Evolutionary conservation across 2,329 filamentous ascomycete genomes (phyloP).

Genomic region (Penicillium sp.): DNA sequence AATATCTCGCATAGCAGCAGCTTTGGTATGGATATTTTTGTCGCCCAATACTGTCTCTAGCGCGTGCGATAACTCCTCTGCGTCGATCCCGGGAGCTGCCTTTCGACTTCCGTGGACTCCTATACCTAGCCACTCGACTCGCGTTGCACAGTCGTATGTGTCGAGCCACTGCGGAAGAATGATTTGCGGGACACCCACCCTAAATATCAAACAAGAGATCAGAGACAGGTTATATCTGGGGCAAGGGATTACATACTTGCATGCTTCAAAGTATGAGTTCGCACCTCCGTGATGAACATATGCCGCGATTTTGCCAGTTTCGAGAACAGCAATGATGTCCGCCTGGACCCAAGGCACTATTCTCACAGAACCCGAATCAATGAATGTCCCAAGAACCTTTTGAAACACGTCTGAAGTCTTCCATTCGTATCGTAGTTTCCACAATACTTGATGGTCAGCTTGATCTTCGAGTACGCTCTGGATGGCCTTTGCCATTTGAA

Average conservation of each 20-base stretch:
- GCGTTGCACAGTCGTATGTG: slow-evolving; percentile 47
- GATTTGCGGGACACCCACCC: slow-evolving; percentile 48
- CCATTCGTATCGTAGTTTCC: slow-evolving; percentile 38
- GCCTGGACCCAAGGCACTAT: slow-evolving; percentile 19
- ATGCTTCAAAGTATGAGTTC: slow-evolving; percentile 50
- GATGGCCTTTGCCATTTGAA: slow-evolving; percentile 41
- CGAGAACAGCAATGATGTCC: slow-evolving; percentile 29
- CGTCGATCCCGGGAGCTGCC: slow-evolving; percentile 30
- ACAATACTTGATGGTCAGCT: slow-evolving; percentile 42
- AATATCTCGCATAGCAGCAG: slow-evolving; percentile 11
- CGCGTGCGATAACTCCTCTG: slow-evolving; percentile 15
- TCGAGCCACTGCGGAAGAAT: slow-evolving; percentile 51
- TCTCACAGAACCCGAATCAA: slow-evolving; percentile 11
- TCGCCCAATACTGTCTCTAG: slow-evolving; percentile 13
- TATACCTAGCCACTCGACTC: slow-evolving; percentile 45
- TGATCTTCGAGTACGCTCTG: slow-evolving; percentile 38
- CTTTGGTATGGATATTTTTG: slow-evolving; percentile 11
- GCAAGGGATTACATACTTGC: slow-evolving; percentile 35
- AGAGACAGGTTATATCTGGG: background rate
- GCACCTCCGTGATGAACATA: slow-evolving; percentile 52
- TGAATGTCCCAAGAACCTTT: slow-evolving; percentile 10
- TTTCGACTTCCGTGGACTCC: slow-evolving; percentile 43
- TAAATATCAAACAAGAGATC: slow-evolving; percentile 12
- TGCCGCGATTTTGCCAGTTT: slow-evolving; percentile 40
- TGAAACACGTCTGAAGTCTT: slow-evolving; percentile 11